Conservation (phyloP, 1,284 basidiomycete species). For the Boletus smithii region DNA sequence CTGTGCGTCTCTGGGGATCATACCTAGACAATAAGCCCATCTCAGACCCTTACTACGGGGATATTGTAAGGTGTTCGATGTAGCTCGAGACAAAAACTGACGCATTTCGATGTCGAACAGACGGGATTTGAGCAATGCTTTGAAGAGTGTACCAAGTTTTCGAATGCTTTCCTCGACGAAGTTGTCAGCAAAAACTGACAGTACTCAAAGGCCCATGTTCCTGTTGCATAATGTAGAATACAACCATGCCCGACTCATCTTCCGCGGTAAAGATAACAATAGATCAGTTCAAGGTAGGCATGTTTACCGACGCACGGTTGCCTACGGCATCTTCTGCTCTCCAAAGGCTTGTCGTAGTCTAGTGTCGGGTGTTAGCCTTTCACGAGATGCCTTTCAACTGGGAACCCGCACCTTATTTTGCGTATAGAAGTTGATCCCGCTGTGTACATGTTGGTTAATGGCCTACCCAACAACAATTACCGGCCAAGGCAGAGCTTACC, state of each 20-base stretch:
- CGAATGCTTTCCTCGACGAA: conserved; percentile 72
- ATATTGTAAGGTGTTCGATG: conserved; percentile 41
- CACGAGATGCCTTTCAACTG: background rate
- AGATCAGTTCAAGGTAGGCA: conserved; percentile 58
- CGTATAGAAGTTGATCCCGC: conserved; percentile 88
- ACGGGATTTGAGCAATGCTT: conserved; percentile 56
- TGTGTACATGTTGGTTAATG: conserved; percentile 27
- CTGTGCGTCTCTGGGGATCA: conserved; percentile 70
- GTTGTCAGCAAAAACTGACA: conserved; percentile 39
- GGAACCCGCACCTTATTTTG: conserved; percentile 66
- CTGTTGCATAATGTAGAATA: conserved; percentile 10
- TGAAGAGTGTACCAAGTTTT: conserved; percentile 60
- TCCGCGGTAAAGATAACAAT: background rate
- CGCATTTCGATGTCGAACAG: conserved; percentile 23
- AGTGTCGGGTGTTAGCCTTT: conserved; percentile 5
- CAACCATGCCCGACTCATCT: conserved; percentile 2
- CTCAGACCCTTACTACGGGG: conserved; percentile 74
- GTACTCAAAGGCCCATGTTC: conserved; percentile 2
- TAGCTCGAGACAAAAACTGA: background rate
- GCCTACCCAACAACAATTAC: background rate
- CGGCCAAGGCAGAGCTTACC: conserved; percentile 37
- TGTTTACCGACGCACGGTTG: conserved; percentile 73
- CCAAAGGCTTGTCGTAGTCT: conserved; percentile 85
- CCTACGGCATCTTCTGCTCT: conserved; percentile 76
- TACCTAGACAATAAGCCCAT: conserved; percentile 64